Conservation (phyloP, 495 filamentous ascomycete genomes). For the Lophiostoma macrostomum region DNA sequence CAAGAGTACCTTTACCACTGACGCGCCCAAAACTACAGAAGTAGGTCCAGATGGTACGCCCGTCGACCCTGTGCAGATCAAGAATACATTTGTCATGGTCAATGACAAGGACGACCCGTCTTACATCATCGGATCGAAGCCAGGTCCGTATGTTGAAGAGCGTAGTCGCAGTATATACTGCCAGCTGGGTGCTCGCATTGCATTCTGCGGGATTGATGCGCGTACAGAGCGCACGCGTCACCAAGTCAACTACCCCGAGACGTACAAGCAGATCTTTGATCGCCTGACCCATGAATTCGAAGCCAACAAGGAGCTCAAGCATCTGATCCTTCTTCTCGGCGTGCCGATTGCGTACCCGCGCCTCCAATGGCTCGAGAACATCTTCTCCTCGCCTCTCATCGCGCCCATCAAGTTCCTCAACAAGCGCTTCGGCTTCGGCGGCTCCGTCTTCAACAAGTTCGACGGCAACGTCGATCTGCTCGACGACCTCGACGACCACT, state of each 20-base stretch:
- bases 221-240: conserved; percentile 88
- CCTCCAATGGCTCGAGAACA: conserved; percentile 87
- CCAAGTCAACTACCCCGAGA: conserved; percentile 86
- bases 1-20: conserved; percentile 75
- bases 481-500: conserved; percentile 94
- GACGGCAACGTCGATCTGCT: conserved; percentile 87
- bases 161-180: conserved; percentile 76
- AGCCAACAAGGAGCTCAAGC: conserved; percentile 63
- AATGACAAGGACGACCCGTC: conserved; percentile 60
- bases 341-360: conserved; percentile 95
- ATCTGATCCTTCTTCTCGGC: conserved; percentile 81
- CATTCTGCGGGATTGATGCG: conserved; percentile 84
- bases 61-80: conserved; percentile 62
- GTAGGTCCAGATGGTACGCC: conserved; percentile 49
- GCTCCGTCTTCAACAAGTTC: conserved; percentile 86
- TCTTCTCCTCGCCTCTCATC: conserved; percentile 78
- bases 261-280: conserved; percentile 77
- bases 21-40: conserved; percentile 54
- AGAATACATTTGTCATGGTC: conserved; percentile 65
- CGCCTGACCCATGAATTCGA: conserved; percentile 64
- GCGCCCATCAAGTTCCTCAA: conserved; percentile 84
- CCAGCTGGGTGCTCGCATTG: conserved; percentile 78
- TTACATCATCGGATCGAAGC: conserved; percentile 73
- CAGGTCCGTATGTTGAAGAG: conserved; percentile 78
- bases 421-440: conserved; percentile 83